phyloP scores from a whole-genome alignment of 257 asterid genomes.

The Marsdenia floribunda region DNA sequence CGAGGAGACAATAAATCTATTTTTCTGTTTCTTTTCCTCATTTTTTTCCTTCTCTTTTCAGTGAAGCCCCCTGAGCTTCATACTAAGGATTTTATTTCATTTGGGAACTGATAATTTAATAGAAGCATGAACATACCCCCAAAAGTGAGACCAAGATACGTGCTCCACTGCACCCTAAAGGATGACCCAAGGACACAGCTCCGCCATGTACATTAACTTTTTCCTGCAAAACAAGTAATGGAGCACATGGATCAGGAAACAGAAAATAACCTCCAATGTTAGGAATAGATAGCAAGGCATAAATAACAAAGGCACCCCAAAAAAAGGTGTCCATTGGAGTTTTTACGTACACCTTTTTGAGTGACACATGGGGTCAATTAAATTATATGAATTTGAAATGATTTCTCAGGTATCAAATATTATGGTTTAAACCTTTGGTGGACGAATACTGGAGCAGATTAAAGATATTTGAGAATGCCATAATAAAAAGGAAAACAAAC shows the following conservation, averaged over 20 bases:
- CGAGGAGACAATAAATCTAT: background rate
- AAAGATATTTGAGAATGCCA: background rate
- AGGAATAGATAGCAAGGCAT: background rate
- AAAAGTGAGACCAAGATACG: conserved; percentile 90
- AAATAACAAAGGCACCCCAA: background rate
- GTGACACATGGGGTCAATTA: background rate
- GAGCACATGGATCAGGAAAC: conserved; percentile 8
- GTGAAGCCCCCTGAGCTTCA: background rate
- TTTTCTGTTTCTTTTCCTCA: background rate
- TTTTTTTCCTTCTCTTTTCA: background rate
- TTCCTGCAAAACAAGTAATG: conserved; percentile 49
- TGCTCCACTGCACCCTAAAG: conserved; percentile 99
- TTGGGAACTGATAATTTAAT: background rate
- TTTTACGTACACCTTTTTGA: background rate
- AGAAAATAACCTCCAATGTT: background rate
- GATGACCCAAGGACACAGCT: conserved; percentile 95
- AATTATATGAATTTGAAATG: background rate
- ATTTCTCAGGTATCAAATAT: background rate
- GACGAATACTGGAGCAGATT: background rate
- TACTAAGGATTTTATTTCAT: background rate
- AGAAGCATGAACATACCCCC: conserved; percentile 55
- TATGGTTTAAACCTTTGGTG: background rate
- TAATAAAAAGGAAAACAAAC: background rate
- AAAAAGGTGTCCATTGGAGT: background rate
- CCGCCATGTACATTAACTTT: conserved; percentile 90